phyloP scores from a whole-genome alignment of 371 early-diverging fungal genomes.

The Syncephalastrum racemosum region DNA sequence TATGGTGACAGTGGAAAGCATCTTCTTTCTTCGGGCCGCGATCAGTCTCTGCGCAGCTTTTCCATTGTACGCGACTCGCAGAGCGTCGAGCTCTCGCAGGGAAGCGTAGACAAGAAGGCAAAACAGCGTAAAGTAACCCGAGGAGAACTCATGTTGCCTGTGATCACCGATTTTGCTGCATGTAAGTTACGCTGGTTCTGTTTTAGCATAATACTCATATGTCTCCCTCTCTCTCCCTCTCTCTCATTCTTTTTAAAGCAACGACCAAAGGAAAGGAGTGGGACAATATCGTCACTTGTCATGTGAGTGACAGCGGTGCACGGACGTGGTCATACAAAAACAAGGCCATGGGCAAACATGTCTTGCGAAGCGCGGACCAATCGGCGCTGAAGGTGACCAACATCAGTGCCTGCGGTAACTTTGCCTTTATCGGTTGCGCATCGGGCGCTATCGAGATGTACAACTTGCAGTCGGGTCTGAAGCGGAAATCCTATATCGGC shows the following conservation, averaged over 20 bases:
- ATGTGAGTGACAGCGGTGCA: conserved; percentile 69
- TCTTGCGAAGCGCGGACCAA: conserved; percentile 62
- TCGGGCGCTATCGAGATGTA: conserved; percentile 83
- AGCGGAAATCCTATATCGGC: conserved; percentile 70
- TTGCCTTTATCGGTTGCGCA: conserved; percentile 81
- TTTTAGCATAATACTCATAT: background rate
- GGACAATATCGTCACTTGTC: conserved; percentile 90
- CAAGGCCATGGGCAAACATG: conserved; percentile 73
- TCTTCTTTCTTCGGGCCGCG: conserved; percentile 82
- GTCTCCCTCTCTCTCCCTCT: background rate
- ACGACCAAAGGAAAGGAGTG: conserved; percentile 75
- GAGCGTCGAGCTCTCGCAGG: conserved; percentile 84
- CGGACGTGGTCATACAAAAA: conserved; percentile 83
- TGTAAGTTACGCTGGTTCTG: conserved; percentile 25
- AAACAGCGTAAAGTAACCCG: conserved; percentile 56
- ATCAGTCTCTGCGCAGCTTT: conserved; percentile 79
- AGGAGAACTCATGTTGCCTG: conserved; percentile 72
- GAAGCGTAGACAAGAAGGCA: conserved; percentile 59
- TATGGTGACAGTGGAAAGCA: conserved; percentile 69
- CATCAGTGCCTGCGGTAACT: conserved; percentile 91
- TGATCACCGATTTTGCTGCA: conserved; percentile 70
- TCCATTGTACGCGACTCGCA: conserved; percentile 85
- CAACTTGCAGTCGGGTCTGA: conserved; percentile 93
- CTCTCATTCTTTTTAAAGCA: conserved; percentile 30
- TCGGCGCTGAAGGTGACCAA: conserved; percentile 52